These are phyloP conservation scores for Alternaria panax DNA, from an alignment of 2,329 filamentous ascomycete species.

Conservation along the genomic window DNA sequence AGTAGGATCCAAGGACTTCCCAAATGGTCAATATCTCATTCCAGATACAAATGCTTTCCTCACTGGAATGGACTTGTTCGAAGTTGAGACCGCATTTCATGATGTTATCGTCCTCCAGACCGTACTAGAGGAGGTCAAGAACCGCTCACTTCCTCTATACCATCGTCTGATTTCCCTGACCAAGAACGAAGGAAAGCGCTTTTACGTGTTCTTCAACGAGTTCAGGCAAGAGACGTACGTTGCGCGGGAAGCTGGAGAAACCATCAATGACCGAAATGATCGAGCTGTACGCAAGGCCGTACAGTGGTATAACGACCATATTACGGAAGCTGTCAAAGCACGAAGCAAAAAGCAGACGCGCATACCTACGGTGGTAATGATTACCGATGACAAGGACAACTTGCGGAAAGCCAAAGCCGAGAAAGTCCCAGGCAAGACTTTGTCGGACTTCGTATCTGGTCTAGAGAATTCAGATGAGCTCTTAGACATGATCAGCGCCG, in stretches of 20 bases:
- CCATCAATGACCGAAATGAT: conserved; percentile 96
- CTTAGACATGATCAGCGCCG: conserved; percentile 90
- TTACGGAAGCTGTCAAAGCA: conserved; percentile 68
- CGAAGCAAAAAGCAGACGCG: conserved; percentile 57
- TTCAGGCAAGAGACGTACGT: conserved; percentile 93
- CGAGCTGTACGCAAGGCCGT: conserved; percentile 86
- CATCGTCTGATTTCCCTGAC: conserved; percentile 90
- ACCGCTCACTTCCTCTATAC: conserved; percentile 91
- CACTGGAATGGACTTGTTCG: conserved; percentile 96
- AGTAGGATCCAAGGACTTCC: conserved; percentile 80
- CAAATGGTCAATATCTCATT: conserved; percentile 89
- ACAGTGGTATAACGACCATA: conserved; percentile 87
- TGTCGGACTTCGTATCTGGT: conserved; percentile 78
- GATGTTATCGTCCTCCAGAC: conserved; percentile 98
- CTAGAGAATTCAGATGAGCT: conserved; percentile 85
- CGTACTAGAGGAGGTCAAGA: conserved; percentile 93
- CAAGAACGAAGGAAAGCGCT: conserved; percentile 95
- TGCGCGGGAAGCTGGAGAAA: conserved; percentile 75
- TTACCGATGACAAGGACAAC: conserved; percentile 92
- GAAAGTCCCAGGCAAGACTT: conserved; percentile 71
- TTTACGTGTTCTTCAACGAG: conserved; percentile 99
- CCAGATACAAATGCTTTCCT: conserved; percentile 96
- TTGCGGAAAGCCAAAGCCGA: conserved; percentile 81
- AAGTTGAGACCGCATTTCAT: conserved; percentile 88
- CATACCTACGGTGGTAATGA: conserved; percentile 84